phyloP scores from a whole-genome alignment of 2,329 filamentous ascomycete genomes.

The Aspergillus hiratsukae region DNA sequence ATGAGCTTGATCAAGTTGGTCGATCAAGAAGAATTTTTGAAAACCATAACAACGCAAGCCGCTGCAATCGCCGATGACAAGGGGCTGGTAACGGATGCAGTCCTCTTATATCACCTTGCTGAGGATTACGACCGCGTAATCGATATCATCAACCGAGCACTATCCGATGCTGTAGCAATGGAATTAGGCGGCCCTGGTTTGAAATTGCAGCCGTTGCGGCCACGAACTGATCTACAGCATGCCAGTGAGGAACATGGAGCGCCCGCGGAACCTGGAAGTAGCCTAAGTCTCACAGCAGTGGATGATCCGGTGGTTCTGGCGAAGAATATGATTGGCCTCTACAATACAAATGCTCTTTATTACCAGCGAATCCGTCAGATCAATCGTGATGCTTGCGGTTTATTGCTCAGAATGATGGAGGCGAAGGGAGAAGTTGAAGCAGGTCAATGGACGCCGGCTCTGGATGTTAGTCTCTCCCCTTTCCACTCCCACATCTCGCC shows the following conservation, averaged over 20 bases:
- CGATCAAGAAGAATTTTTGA: slow-evolving; percentile 78
- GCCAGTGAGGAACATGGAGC: slow-evolving; percentile 43
- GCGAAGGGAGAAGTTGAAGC: slow-evolving; percentile 57
- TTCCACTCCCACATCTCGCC: neutral
- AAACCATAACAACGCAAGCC: slow-evolving; percentile 87
- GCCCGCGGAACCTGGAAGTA: slow-evolving; percentile 37
- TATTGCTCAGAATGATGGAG: slow-evolving; percentile 57
- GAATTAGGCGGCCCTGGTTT: slow-evolving; percentile 79
- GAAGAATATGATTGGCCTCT: slow-evolving; percentile 58
- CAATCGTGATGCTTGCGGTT: slow-evolving; percentile 56
- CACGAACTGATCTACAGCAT: slow-evolving; percentile 46
- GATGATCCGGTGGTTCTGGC: slow-evolving; percentile 64
- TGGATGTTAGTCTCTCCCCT: slow-evolving; percentile 55
- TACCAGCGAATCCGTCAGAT: slow-evolving; percentile 54
- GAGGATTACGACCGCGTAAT: slow-evolving; percentile 96
- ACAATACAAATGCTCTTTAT: slow-evolving; percentile 58
- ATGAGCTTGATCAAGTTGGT: slow-evolving; percentile 74
- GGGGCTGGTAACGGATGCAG: slow-evolving; percentile 86
- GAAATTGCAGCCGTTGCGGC: slow-evolving; percentile 74
- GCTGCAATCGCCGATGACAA: slow-evolving; percentile 92
- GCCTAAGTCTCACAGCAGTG: slow-evolving; percentile 60
- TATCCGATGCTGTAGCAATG: slow-evolving; percentile 83
- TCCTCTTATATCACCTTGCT: slow-evolving; percentile 88
- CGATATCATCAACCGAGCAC: slow-evolving; percentile 77
- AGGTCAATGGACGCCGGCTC: slow-evolving; percentile 55